Percentiles rank a stretch among this genome's conserved stretches.
Evolutionary conservation across 2,329 filamentous ascomycete genomes (phyloP).

Genomic region (Aspergillus neoniger): DNA sequence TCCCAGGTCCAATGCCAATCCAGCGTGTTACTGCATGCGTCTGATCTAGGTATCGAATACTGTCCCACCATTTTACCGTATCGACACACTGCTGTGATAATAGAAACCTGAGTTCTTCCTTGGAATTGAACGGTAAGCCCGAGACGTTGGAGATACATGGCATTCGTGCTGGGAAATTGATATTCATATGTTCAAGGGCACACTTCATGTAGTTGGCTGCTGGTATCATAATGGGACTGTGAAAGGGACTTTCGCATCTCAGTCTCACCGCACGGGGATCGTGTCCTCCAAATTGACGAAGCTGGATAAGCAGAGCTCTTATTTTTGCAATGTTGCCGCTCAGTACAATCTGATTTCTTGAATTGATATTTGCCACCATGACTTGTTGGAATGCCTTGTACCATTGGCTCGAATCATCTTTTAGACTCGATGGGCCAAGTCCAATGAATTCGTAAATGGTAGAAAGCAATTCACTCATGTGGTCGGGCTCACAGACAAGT

Average conservation of each 20-base stretch:
- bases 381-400: slow-evolving; percentile 81
- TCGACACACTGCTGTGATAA: slow-evolving; percentile 82
- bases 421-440: slow-evolving; percentile 64
- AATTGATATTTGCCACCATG: slow-evolving; percentile 89
- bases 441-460: slow-evolving; percentile 79
- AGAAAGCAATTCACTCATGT: slow-evolving; percentile 68
- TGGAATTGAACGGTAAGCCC: slow-evolving; percentile 72
- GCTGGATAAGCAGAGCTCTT: slow-evolving; percentile 75
- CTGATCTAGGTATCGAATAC: slow-evolving; percentile 84
- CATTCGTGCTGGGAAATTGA: slow-evolving; percentile 73
- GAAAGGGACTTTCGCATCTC: slow-evolving; percentile 86
- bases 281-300: slow-evolving; percentile 86
- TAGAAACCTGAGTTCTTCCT: slow-evolving; percentile 74
- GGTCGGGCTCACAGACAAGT: slow-evolving; percentile 80
- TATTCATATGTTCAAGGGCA: slow-evolving; percentile 63
- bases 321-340: slow-evolving; percentile 85
- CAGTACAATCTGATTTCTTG: slow-evolving; percentile 92
- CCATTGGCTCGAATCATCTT: slow-evolving; percentile 67
- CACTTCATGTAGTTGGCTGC: slow-evolving; percentile 73
- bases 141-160: slow-evolving; percentile 86
- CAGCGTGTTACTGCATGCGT: slow-evolving; percentile 78
- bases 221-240: slow-evolving; percentile 87
- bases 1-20: slow-evolving; percentile 90
- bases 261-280: slow-evolving; percentile 85
- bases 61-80: slow-evolving; percentile 93